Base-by-base conservation (phyloP, 2,329 filamentous ascomycete species). In the Fulvia fulva region DNA sequence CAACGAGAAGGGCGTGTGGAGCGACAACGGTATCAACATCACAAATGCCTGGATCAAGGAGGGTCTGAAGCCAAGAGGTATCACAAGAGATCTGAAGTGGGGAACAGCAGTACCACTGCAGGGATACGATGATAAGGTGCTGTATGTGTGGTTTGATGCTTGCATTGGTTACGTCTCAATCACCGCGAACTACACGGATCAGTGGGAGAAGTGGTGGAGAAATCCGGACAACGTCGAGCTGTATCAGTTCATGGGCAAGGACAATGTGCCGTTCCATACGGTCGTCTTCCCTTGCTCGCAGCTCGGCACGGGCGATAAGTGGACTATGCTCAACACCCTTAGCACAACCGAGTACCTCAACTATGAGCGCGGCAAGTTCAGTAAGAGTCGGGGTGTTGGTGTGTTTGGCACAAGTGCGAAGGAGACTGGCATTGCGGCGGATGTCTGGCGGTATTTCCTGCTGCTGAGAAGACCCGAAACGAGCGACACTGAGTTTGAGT, bases 161-260 rank as follows among this genome's bases (percentile, higher is more conserved):
- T 94, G 90, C 75, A 94, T 96, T 69, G 92, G 92, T 21, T 97
- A 97, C 73, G 87, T 91, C n/a, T 96, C 91, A 1, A 97, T 97
- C 66, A 96, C 92, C 1, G 90, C 90, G 63, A 91, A 86, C 67
- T 96, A 96, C 74, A 96, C 91, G 5, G 82, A 86, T 46, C 82
- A 95, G 62, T 97, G 92, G 92, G 87, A 96, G 78, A 83, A 90
- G 70, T 97, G 92, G 92, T 97, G 92, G 92, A 87, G 88, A 71
- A 88, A 95, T 73, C 90, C 91, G 0, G 87, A 96, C 46, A 82
- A 96, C 32, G 91, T 97, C 50, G 84, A 88, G 70, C 83, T 97
- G 12, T 96, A 94, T 75, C 92, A 97, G 77, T 95, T 97, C 80
- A 90, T 96, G 85, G 92, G 92, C 76, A 97, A 96, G 74, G 89